These are phyloP conservation scores for Mucor circinelloides DNA, from an alignment of 371 early-diverging fungal genomes.

Conservation along the genomic window DNA sequence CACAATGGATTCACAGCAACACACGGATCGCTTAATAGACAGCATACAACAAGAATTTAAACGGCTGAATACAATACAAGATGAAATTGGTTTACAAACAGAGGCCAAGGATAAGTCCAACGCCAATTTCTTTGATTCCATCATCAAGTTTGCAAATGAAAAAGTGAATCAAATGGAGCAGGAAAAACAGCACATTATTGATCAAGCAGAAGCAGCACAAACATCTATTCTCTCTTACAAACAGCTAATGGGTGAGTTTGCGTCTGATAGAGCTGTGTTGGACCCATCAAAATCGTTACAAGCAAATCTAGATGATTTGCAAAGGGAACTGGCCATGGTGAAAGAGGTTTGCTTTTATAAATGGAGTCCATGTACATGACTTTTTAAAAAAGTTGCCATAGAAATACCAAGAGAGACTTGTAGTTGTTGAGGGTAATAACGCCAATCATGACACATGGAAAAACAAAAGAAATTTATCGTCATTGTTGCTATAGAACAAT, in stretches of 20 bases:
- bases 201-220: constrained; percentile 5
- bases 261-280: constrained; percentile 3
- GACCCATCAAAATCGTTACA: constrained; percentile 10
- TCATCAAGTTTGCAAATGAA: neutral
- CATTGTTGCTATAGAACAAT: constrained; percentile 13
- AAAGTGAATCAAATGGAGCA: constrained; percentile 5
- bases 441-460: no score
- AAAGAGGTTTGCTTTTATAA: constrained; percentile 14
- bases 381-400: neutral
- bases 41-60: neutral
- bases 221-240: constrained; percentile 13
- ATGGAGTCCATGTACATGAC: neutral
- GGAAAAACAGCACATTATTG: constrained; percentile 11
- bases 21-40: neutral
- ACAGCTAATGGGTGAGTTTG: constrained; percentile 26
- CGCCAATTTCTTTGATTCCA: neutral
- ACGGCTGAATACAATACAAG: neutral
- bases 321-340: constrained; percentile 8
- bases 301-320: constrained; percentile 14
- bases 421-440: constrained; percentile 23
- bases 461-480: neutral
- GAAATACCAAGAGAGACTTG: constrained; percentile 22
- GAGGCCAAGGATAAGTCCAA: neutral
- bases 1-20: neutral
- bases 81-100: constrained; percentile 20